Conservation (phyloP, 345 rosid genomes). For the Draba incana region DNA sequence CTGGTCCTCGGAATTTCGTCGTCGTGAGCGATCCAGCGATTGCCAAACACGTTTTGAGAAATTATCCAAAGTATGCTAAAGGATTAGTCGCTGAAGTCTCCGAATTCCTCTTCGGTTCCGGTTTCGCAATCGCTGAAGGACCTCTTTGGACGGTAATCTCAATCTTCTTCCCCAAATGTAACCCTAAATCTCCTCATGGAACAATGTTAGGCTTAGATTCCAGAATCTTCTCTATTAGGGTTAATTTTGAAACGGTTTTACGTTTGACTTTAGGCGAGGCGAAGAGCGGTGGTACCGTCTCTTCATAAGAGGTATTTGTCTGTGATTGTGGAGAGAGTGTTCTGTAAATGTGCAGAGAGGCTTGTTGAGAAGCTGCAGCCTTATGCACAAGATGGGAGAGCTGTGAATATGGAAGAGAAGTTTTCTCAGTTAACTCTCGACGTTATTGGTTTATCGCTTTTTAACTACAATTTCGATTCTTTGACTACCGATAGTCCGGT, state of each 20-base stretch:
- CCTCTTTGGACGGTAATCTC: constrained; percentile 80
- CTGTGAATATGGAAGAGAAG: constrained; percentile 93
- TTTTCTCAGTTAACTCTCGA: constrained; percentile 94
- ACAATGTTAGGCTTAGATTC: background rate
- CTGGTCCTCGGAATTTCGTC: constrained; percentile 89
- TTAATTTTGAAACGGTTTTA: background rate
- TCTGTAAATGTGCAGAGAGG: constrained; percentile 88
- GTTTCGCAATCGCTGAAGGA: constrained; percentile 93
- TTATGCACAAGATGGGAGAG: constrained; percentile 64
- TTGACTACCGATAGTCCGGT: constrained; percentile 81
- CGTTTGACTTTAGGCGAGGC: constrained; percentile 63
- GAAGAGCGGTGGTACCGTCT: constrained; percentile 92
- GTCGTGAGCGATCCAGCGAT: constrained; percentile 88
- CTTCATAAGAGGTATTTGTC: constrained; percentile 92
- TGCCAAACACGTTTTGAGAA: constrained; percentile 84
- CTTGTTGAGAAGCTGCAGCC: constrained; percentile 82
- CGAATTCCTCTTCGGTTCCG: constrained; percentile 86
- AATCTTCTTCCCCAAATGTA: background rate
- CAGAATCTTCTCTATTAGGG: background rate
- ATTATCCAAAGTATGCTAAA: constrained; percentile 74
- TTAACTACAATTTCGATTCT: constrained; percentile 87
- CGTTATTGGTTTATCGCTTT: constrained; percentile 80
- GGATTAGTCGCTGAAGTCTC: constrained; percentile 95
- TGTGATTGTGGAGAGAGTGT: constrained; percentile 85
- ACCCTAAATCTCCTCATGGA: background rate